Conservation (phyloP, 192 early-diverging fungal genomes). For the Spinellus fusiger region DNA sequence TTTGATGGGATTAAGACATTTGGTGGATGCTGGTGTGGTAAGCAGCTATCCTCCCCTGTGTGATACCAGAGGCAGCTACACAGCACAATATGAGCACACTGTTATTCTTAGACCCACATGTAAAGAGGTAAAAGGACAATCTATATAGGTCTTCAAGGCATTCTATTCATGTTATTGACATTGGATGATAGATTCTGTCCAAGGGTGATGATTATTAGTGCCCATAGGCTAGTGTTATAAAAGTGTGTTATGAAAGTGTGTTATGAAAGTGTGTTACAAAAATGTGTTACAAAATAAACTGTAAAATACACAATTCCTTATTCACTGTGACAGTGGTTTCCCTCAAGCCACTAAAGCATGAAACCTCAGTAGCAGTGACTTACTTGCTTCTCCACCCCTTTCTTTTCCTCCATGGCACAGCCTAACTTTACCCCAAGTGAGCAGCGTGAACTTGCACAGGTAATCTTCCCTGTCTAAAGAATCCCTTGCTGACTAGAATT, state of each 20-base stretch:
- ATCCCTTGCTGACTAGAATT: background rate
- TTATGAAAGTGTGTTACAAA: too few species aligned
- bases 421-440: slow-evolving; percentile 33
- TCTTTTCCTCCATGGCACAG: slow-evolving; percentile 14
- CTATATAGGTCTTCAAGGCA: background rate
- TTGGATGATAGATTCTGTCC: slow-evolving; percentile 21
- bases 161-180: background rate
- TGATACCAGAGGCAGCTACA: slow-evolving; percentile 82
- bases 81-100: slow-evolving; percentile 97
- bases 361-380: too few species aligned
- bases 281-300: too few species aligned
- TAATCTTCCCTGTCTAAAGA: background rate
- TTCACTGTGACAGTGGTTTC: too few species aligned
- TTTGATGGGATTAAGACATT: slow-evolving; percentile 72
- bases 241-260: too few species aligned
- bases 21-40: slow-evolving; percentile 82
- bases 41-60: slow-evolving; percentile 82
- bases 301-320: too few species aligned
- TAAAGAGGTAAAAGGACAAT: slow-evolving; percentile 82
- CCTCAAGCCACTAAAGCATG: background rate
- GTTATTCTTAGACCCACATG: slow-evolving; percentile 81
- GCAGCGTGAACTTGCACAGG: slow-evolving; percentile 30
- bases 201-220: slow-evolving; percentile 32
- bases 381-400: background rate
- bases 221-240: too few species aligned